These are phyloP conservation scores for Penicillium sp. DNA, from an alignment of 2,329 filamentous ascomycete genomes.

Conservation along the genomic window DNA sequence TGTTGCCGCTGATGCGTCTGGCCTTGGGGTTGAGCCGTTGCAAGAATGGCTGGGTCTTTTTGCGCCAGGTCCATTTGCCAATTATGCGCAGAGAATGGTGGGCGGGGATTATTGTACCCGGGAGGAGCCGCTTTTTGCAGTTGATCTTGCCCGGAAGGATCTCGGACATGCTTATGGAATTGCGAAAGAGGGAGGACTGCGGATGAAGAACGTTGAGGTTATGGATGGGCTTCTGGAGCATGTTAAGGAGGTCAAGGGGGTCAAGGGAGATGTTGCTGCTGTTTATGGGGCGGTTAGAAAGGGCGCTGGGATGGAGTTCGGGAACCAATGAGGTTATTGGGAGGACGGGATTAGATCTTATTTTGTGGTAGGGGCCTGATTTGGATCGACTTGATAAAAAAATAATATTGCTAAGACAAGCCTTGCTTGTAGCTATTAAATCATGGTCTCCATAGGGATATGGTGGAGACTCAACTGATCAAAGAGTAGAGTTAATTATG, in stretches of 20 bases:
- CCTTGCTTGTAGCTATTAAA: slow-evolving; percentile 5
- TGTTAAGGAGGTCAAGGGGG: slow-evolving; percentile 61
- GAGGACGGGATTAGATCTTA: too few species aligned
- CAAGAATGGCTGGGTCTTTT: slow-evolving; percentile 63
- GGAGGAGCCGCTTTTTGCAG: slow-evolving; percentile 69
- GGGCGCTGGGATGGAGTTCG: slow-evolving; percentile 65
- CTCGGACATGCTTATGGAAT: slow-evolving; percentile 62
- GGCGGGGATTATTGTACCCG: slow-evolving; percentile 67
- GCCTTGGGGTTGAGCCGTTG: slow-evolving; percentile 61
- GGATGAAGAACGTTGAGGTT: slow-evolving; percentile 57
- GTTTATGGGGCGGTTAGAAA: slow-evolving; percentile 73
- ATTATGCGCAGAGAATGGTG: slow-evolving; percentile 66
- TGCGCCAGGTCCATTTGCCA: slow-evolving; percentile 66
- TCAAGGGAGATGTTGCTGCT: slow-evolving; percentile 66
- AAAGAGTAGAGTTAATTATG: slow-evolving; percentile 13
- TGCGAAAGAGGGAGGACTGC: slow-evolving; percentile 54
- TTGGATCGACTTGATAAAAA: not conserved
- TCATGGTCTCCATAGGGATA: slow-evolving; percentile 5
- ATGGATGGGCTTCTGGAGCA: slow-evolving; percentile 59
- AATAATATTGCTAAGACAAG: not conserved
- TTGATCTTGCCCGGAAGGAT: slow-evolving; percentile 77
- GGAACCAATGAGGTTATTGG: slow-evolving; percentile 43
- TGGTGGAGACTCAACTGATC: slow-evolving; percentile 6
- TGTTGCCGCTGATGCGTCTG: slow-evolving; percentile 69
- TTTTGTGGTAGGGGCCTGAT: not conserved